Evolutionary conservation across 1,284 basidiomycete species (phyloP).

Genomic region (Melanopsichium pennsylvanicum): DNA sequence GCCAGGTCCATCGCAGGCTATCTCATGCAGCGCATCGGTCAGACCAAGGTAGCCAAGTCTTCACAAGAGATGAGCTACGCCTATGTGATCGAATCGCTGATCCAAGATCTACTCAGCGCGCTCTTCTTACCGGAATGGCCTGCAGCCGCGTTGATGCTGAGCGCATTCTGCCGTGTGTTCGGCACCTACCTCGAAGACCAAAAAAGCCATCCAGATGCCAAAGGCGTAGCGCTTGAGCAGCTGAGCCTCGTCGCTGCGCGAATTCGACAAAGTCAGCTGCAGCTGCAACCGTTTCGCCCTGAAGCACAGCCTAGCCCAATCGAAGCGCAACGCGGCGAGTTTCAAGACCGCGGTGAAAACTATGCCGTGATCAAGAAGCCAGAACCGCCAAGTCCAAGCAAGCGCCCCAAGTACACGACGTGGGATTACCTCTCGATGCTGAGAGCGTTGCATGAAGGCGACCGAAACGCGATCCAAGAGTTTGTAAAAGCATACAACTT

Average conservation of each 20-base stretch:
- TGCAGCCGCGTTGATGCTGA: conserved; percentile 77
- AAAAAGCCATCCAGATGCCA: conserved; percentile 71
- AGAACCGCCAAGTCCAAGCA: conserved; percentile 5
- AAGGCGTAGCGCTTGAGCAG: conserved; percentile 88
- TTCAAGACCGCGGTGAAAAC: background rate
- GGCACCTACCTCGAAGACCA: conserved; percentile 73
- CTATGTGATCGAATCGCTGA: conserved; percentile 85
- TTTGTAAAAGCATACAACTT: conserved; percentile 74
- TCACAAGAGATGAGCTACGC: conserved; percentile 71
- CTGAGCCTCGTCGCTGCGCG: conserved; percentile 87
- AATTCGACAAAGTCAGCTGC: conserved; percentile 69
- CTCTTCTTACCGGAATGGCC: conserved; percentile 97
- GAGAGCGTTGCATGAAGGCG: conserved; percentile 52
- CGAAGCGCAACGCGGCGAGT: background rate
- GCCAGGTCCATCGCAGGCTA: conserved; percentile 80
- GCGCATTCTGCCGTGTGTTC: conserved; percentile 54
- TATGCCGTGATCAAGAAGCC: background rate
- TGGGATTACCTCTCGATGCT: conserved; percentile 46
- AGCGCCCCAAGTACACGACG: conserved; percentile 7
- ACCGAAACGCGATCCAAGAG: conserved; percentile 71
- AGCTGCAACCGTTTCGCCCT: conserved; percentile 5
- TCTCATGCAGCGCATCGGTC: conserved; percentile 72
- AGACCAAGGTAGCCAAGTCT: conserved; percentile 53
- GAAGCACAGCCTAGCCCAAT: background rate
- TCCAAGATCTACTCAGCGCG: conserved; percentile 86